These are phyloP conservation scores for Yarrowia phangngaensis DNA, from an alignment of 805 yeast genomes.

Conservation along the genomic window DNA sequence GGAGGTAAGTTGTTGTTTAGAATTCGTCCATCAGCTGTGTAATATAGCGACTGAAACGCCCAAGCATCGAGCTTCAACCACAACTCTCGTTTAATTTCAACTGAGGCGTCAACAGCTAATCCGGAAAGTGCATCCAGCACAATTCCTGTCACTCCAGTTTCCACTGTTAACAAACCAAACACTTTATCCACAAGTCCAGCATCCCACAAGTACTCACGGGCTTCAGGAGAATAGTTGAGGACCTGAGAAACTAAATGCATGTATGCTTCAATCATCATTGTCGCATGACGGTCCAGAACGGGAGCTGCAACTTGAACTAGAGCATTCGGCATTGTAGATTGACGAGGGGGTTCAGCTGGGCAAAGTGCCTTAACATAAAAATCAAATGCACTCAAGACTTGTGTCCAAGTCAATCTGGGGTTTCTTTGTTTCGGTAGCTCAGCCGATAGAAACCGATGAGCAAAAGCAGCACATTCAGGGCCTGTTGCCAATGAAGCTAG, in stretches of 20 bases:
- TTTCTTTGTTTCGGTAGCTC: slow-evolving; percentile 10
- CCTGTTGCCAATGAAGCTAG: slow-evolving; percentile 69
- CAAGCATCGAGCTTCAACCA: slow-evolving; percentile 73
- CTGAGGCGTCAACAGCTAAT: slow-evolving; percentile 48
- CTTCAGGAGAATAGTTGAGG: slow-evolving; percentile 43
- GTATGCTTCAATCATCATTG: slow-evolving; percentile 69
- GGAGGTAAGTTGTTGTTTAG: slow-evolving; percentile 39
- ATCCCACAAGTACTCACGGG: slow-evolving; percentile 37
- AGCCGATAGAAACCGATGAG: slow-evolving; percentile 33
- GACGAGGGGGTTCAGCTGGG: slow-evolving; percentile 13
- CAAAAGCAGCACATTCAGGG: slow-evolving; percentile 48
- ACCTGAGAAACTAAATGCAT: slow-evolving; percentile 60
- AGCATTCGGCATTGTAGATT: slow-evolving; percentile 26
- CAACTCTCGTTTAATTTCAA: slow-evolving; percentile 45
- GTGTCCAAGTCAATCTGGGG: slow-evolving; percentile 49
- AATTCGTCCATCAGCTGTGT: slow-evolving; percentile 35
- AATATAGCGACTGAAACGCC: slow-evolving; percentile 48
- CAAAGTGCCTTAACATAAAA: slow-evolving; percentile 49
- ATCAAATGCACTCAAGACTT: slow-evolving; percentile 51
- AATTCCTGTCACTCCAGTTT: slow-evolving; percentile 52
- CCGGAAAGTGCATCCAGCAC: slow-evolving; percentile 55
- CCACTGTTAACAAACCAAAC: slow-evolving; percentile 46
- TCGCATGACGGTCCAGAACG: slow-evolving; percentile 75
- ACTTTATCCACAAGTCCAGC: slow-evolving; percentile 39
- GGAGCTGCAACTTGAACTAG: slow-evolving; percentile 37